Conservation (phyloP, 805 yeast genomes). For the Ogataea sp. region DNA sequence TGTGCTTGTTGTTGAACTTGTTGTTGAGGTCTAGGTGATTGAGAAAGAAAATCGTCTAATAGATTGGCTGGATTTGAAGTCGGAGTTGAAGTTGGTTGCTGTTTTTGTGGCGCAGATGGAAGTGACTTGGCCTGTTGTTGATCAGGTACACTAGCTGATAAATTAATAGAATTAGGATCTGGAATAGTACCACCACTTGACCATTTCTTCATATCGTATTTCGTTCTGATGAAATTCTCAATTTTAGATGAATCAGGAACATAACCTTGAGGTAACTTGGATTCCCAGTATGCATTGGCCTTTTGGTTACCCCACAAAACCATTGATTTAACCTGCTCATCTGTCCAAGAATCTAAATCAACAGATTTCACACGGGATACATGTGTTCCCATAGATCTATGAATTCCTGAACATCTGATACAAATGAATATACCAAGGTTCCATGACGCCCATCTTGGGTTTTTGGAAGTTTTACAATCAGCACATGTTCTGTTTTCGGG, state of each 20-base stretch:
- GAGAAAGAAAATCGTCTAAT: slow-evolving; percentile 1
- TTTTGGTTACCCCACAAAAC: slow-evolving; percentile 77
- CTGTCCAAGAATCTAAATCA: slow-evolving; percentile 95
- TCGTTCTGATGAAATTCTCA: slow-evolving; percentile 84
- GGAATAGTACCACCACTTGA: slow-evolving; percentile 47
- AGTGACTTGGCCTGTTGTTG: too few species aligned
- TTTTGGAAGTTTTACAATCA: slow-evolving; percentile 82
- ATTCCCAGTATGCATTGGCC: slow-evolving; percentile 84
- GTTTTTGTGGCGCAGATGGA: too few species aligned
- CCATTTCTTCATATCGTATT: slow-evolving; percentile 91
- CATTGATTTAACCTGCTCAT: slow-evolving; percentile 78
- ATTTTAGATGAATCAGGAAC: slow-evolving; percentile 79
- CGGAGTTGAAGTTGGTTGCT: slow-evolving; percentile 10
- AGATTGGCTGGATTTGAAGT: neutral
- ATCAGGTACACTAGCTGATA: slow-evolving; percentile 2
- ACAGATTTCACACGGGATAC: slow-evolving; percentile 88
- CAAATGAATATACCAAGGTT: slow-evolving; percentile 88
- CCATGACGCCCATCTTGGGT: slow-evolving; percentile 99
- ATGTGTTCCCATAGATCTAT: slow-evolving; percentile 92
- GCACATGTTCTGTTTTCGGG: slow-evolving; percentile 75
- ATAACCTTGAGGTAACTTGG: slow-evolving; percentile 58
- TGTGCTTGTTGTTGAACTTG: neutral
- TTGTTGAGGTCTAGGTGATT: neutral
- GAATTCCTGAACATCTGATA: slow-evolving; percentile 93
- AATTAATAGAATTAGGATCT: slow-evolving; percentile 40